These are phyloP conservation scores for Acacia crassicarpa DNA, from an alignment of 306 rosid species.

Conservation along the genomic window DNA sequence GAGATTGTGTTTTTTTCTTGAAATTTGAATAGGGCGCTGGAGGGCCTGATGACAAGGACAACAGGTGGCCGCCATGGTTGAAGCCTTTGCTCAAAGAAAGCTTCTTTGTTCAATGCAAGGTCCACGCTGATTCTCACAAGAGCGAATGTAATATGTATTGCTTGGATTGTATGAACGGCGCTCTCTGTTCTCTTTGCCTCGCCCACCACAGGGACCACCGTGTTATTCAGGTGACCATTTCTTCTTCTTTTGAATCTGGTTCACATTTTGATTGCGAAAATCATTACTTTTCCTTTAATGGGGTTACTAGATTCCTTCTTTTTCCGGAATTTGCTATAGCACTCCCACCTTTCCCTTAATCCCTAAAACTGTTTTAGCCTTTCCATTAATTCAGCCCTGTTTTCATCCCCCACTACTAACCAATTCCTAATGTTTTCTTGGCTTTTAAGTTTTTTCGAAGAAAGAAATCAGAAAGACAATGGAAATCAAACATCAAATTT, in stretches of 20 bases:
- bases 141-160: constrained; percentile 99
- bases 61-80: constrained; percentile 99
- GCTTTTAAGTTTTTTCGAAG: neutral
- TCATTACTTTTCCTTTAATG: constrained; percentile 28
- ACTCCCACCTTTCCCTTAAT: neutral
- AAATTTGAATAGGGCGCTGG: constrained; percentile 73
- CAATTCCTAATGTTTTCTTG: neutral
- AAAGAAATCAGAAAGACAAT: too few relatives aligned
- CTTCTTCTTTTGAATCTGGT: constrained; percentile 9
- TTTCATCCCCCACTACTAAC: neutral
- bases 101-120: constrained; percentile 94
- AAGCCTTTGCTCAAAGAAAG: constrained; percentile 76
- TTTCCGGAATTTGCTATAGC: constrained; percentile 4
- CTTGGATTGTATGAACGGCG: constrained; percentile 91
- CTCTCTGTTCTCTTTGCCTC: constrained; percentile 94
- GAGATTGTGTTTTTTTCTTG: neutral
- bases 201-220: constrained; percentile 80
- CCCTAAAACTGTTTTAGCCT: neutral
- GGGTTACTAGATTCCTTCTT: constrained; percentile 21
- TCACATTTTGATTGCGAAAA: constrained; percentile 27
- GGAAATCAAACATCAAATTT: too few relatives aligned
- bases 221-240: constrained; percentile 70
- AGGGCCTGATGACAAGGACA: constrained; percentile 84
- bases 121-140: constrained; percentile 89
- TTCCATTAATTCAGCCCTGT: constrained; percentile 17